Evolutionary conservation across 441 rosid species (phyloP), one percentile per base, ranked within the genome.

Genomic region (Cnidoscolus chayamansa): DNA sequence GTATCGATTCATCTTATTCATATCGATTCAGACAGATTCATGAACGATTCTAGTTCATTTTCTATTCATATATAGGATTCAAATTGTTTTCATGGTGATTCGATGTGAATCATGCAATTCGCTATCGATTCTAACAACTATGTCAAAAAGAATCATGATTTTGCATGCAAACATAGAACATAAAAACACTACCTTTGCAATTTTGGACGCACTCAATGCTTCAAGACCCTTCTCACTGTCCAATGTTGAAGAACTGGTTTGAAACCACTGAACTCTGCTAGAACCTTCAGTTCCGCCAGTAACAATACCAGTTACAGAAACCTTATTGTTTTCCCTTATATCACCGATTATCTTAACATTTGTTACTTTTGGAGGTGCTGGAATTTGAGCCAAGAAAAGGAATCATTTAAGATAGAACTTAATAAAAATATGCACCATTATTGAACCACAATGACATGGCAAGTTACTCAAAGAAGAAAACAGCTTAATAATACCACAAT

Each of bases 241-340:
- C 55, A 91, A 72, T 49, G 50, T 67, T 59, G 90, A 81, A 67
- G 84, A 89, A 73, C 67, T 84, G 65, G 91, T 78, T 85, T 88
- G 93, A 80, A 91, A 91, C 99, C 98, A 95, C 70, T 95, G 99
- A 76, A 93, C 96, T 86, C 85, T 89, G 83, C 99, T 95, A 55
- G 93, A 91, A 83, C 88, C 87, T 85, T 95, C 99, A 72, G 89
- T 84, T 80, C 98, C 98, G 73, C 98, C 95, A 30, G 92, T 85
- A 78, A 92, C 93, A 82, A 43, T 69, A 63, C 98, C 98, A 45
- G 87, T 85, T 74, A 91, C 92, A 63, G 96, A 89, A 71, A 92
- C 78, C 85, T 91, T 95, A 79, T 88, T 91, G 81, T 84, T 93
- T 81, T 91, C 98, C 79, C 81, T 89, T 75, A 91, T 64, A 76